phyloP scores from a whole-genome alignment of 2,329 filamentous ascomycete species.

The Beauveria scarabaeidicola region DNA sequence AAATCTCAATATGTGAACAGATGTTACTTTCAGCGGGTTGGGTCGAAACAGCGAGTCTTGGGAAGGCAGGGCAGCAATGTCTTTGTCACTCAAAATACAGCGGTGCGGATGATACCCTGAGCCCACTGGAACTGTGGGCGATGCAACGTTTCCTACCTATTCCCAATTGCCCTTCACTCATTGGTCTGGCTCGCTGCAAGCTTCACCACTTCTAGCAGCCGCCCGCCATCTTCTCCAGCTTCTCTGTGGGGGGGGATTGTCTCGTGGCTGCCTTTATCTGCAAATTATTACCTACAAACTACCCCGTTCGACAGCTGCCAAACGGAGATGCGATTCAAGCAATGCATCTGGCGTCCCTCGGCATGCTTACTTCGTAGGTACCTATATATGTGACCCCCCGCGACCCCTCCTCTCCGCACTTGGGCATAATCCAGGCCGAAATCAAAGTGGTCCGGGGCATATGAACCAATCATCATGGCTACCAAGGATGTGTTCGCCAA shows the following conservation, averaged over 20 bases:
- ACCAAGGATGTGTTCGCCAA: constrained; percentile 16
- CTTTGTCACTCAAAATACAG: neutral
- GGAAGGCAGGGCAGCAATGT: no score
- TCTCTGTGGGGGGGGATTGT: neutral
- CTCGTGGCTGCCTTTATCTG: neutral
- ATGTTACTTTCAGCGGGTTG: no score
- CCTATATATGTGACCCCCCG: constrained; percentile 16
- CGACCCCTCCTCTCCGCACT: constrained; percentile 1
- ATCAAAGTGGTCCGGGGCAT: neutral
- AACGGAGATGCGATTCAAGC: neutral
- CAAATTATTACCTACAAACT: constrained; percentile 9
- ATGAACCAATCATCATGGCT: constrained; percentile 14
- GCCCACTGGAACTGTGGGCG: constrained; percentile 6
- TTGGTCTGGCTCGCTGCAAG: constrained; percentile 3
- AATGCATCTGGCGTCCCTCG: neutral
- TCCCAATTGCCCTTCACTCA: constrained; percentile 5
- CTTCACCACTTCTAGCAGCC: constrained; percentile 7
- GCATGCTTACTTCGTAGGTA: no score
- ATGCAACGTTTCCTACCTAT: constrained; percentile 12
- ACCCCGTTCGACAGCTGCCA: neutral
- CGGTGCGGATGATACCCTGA: neutral
- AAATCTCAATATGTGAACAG: no score
- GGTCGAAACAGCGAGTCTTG: no score
- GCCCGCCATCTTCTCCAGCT: neutral
- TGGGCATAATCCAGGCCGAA: neutral